These are phyloP conservation scores for Vigna nakashimae DNA, from an alignment of 306 rosid species.

Conservation along the genomic window DNA sequence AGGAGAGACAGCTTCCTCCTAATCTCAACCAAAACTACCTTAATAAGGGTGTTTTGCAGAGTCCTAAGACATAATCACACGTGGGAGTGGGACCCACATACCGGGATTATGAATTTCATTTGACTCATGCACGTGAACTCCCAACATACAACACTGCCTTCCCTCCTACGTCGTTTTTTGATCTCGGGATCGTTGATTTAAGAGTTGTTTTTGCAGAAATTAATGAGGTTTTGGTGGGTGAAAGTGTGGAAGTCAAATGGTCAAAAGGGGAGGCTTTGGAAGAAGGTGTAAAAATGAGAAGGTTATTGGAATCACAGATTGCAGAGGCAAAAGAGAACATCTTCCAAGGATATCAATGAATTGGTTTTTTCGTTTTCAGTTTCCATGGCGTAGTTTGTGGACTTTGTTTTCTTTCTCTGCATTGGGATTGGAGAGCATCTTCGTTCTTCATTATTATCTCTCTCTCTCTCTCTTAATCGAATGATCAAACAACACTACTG, in stretches of 20 bases:
- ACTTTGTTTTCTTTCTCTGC: slow-evolving; percentile 47
- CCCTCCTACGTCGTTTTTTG: too few species aligned
- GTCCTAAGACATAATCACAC: slow-evolving; percentile 51
- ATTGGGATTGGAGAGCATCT: slow-evolving; percentile 54
- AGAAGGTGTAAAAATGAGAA: too few species aligned
- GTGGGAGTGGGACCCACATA: slow-evolving; percentile 46
- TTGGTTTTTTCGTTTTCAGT: not conserved
- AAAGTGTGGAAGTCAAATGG: too few species aligned
- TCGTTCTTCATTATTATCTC: not conserved
- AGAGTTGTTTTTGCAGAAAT: too few species aligned
- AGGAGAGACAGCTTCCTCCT: not conserved
- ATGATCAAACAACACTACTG: not conserved
- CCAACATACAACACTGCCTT: too few species aligned
- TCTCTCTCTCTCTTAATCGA: not conserved
- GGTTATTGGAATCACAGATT: too few species aligned
- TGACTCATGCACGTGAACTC: too few species aligned
- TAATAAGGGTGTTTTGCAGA: slow-evolving; percentile 33
- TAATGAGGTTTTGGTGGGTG: too few species aligned
- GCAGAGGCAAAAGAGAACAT: too few species aligned
- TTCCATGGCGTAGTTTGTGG: slow-evolving; percentile 52
- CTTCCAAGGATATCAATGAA: too few species aligned
- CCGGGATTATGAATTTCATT: not conserved
- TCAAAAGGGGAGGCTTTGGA: too few species aligned
- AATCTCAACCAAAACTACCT: slow-evolving; percentile 39
- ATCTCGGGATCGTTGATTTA: too few species aligned